Conservation (phyloP, 345 rosid genomes). For the Pelargonium nanum region DNA sequence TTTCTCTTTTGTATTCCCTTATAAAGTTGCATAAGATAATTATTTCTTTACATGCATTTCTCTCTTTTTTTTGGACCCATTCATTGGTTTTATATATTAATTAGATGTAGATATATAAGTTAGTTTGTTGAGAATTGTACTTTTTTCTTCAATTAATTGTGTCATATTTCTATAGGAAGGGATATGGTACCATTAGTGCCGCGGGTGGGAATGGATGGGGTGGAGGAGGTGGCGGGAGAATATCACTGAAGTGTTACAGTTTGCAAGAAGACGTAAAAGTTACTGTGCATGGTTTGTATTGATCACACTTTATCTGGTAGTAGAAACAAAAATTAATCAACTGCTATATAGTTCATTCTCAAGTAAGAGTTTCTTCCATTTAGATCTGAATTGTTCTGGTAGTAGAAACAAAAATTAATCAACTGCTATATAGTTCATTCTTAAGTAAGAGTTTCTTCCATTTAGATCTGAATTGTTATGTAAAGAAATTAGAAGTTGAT, state of each 20-base stretch:
- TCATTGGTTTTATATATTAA: not conserved
- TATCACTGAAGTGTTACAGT: slow-evolving; percentile 90
- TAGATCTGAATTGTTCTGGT: too few species aligned
- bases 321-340: slow-evolving; percentile 14
- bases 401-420: slow-evolving; percentile 12
- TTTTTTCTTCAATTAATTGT: not conserved
- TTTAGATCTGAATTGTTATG: not conserved
- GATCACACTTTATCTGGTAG: slow-evolving; percentile 20
- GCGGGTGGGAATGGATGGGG: slow-evolving; percentile 93
- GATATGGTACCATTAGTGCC: slow-evolving; percentile 71
- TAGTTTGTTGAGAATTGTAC: slow-evolving; percentile 4
- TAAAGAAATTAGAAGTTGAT: not conserved
- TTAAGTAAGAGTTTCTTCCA: slow-evolving; percentile 16
- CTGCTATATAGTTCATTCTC: slow-evolving; percentile 20
- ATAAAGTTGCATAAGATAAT: too few species aligned
- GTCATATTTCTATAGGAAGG: slow-evolving; percentile 52
- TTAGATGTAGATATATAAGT: not conserved
- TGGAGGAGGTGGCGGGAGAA: slow-evolving; percentile 98
- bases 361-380: slow-evolving; percentile 17
- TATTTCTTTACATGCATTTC: not conserved
- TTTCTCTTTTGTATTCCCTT: too few species aligned
- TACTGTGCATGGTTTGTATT: slow-evolving; percentile 76
- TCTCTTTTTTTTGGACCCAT: not conserved
- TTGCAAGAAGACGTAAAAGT: slow-evolving; percentile 83
- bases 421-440: slow-evolving; percentile 21